Conservation (phyloP, 345 rosid genomes). For the Isatis tinctoria region DNA sequence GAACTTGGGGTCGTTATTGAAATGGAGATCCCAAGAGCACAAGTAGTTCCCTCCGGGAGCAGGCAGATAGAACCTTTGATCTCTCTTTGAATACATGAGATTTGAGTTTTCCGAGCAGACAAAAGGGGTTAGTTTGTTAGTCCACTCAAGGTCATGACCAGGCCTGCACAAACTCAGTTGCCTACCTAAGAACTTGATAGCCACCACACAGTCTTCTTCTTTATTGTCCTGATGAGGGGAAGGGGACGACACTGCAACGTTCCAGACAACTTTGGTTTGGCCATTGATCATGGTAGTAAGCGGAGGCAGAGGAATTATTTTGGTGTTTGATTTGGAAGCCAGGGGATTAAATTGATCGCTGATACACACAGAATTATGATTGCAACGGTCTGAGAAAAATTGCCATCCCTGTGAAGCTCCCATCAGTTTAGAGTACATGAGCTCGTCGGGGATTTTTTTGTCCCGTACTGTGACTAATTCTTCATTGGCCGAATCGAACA, state of each 20-base stretch:
- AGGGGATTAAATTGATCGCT: neutral
- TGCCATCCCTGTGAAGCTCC: conserved; percentile 4
- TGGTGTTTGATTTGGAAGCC: neutral
- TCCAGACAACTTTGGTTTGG: neutral
- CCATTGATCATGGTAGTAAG: neutral
- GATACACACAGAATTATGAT: neutral
- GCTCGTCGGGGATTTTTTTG: neutral
- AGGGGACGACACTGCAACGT: conserved; percentile 2
- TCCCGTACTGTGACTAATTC: neutral
- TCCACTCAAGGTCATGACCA: neutral
- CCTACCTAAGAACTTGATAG: neutral
- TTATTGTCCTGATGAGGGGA: neutral
- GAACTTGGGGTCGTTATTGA: neutral
- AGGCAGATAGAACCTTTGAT: neutral
- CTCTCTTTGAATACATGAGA: neutral
- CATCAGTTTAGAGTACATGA: neutral
- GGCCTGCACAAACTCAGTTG: neutral
- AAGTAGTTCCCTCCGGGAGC: conserved; percentile 8
- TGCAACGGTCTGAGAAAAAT: neutral
- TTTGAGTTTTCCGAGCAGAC: neutral
- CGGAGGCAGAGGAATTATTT: neutral
- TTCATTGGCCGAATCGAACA: neutral
- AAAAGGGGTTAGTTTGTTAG: neutral
- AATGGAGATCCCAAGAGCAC: neutral
- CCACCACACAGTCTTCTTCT: neutral